Percentiles rank a stretch among this genome's conserved stretches.
Evolutionary conservation across 441 rosid species (phyloP).

Genomic region (Brassica hybrid): DNA sequence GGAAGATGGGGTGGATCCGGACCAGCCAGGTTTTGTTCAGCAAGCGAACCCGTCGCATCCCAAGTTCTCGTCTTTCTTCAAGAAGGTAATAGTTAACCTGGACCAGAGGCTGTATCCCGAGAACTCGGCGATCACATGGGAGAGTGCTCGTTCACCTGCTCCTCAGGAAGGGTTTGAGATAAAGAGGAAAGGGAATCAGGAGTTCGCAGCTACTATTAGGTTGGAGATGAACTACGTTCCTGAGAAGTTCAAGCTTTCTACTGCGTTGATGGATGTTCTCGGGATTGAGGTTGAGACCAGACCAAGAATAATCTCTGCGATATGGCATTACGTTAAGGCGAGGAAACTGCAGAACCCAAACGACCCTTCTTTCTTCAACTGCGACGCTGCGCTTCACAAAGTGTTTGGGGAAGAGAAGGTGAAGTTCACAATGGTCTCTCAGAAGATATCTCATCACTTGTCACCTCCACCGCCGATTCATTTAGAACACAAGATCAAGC

Average conservation of each 20-base stretch:
- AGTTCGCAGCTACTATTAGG: slow-evolving; percentile 72
- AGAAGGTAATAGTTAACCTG: slow-evolving; percentile 78
- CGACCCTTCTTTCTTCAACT: slow-evolving; percentile 82
- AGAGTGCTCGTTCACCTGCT: slow-evolving; percentile 81
- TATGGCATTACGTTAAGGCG: slow-evolving; percentile 97
- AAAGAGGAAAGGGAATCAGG: slow-evolving; percentile 93
- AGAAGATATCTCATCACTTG: slow-evolving; percentile 81
- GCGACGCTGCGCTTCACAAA: slow-evolving; percentile 89
- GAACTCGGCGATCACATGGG: slow-evolving; percentile 85
- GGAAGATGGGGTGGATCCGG: slow-evolving; percentile 92
- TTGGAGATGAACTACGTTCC: slow-evolving; percentile 92
- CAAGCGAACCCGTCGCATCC: slow-evolving; percentile 67
- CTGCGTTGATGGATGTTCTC: slow-evolving; percentile 85
- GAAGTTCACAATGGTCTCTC: slow-evolving; percentile 85
- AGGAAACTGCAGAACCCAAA: slow-evolving; percentile 86
- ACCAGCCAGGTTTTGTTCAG: slow-evolving; percentile 74
- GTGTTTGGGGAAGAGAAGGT: slow-evolving; percentile 88
- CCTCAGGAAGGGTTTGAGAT: slow-evolving; percentile 98
- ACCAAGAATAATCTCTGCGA: slow-evolving; percentile 86
- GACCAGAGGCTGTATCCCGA: slow-evolving; percentile 93
- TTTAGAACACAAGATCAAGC: slow-evolving; percentile 89
- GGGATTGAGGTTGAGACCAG: slow-evolving; percentile 95
- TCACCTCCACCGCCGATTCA: slow-evolving; percentile 84
- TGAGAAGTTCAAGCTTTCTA: slow-evolving; percentile 89
- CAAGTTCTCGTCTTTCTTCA: slow-evolving; percentile 89